Percentiles rank a stretch among this genome's conserved stretches.
Conservation (phyloP, 2,329 filamentous ascomycete species). For the Calonectria fujianensis region DNA sequence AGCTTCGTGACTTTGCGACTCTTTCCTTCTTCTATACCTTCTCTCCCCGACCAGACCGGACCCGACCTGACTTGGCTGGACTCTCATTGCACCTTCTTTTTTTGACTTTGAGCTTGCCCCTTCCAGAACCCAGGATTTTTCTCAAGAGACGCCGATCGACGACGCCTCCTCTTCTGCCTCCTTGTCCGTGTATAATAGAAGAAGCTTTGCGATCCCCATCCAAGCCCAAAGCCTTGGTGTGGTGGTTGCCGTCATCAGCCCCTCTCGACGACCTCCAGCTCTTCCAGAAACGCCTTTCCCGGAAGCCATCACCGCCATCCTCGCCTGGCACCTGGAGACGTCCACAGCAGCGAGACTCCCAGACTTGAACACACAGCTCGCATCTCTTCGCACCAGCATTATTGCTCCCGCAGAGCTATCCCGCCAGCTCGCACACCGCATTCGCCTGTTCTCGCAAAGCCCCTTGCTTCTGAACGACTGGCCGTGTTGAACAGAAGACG, state of each 20-base stretch:
- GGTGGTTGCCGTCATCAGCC: slow-evolving; percentile 37
- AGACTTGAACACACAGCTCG: slow-evolving; percentile 6
- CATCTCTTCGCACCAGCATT: background rate
- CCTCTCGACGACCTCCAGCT: slow-evolving; percentile 36
- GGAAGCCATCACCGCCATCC: slow-evolving; percentile 40
- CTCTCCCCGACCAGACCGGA: slow-evolving; percentile 42
- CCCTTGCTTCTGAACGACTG: slow-evolving; percentile 4
- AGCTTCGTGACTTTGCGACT: slow-evolving; percentile 50
- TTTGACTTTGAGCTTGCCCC: slow-evolving; percentile 45
- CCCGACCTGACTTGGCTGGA: slow-evolving; percentile 32
- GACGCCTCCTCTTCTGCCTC: slow-evolving; percentile 16
- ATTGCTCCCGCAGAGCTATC: background rate
- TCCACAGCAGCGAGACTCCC: slow-evolving; percentile 27
- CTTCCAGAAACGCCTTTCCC: slow-evolving; percentile 41
- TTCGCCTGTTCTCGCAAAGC: slow-evolving; percentile 4
- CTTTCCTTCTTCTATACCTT: slow-evolving; percentile 47
- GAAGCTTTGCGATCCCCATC: slow-evolving; percentile 39
- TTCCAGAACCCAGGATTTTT: slow-evolving; percentile 33
- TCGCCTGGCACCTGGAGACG: slow-evolving; percentile 28
- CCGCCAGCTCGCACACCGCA: background rate
- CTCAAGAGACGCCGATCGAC: slow-evolving; percentile 34
- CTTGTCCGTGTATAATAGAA: slow-evolving; percentile 37
- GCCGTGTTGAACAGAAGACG: slow-evolving; percentile 4
- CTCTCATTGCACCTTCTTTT: slow-evolving; percentile 40
- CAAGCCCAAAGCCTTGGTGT: slow-evolving; percentile 27